These are phyloP conservation scores for Fusarium buxicola DNA, from an alignment of 2,329 filamentous ascomycete genomes.

Conservation along the genomic window DNA sequence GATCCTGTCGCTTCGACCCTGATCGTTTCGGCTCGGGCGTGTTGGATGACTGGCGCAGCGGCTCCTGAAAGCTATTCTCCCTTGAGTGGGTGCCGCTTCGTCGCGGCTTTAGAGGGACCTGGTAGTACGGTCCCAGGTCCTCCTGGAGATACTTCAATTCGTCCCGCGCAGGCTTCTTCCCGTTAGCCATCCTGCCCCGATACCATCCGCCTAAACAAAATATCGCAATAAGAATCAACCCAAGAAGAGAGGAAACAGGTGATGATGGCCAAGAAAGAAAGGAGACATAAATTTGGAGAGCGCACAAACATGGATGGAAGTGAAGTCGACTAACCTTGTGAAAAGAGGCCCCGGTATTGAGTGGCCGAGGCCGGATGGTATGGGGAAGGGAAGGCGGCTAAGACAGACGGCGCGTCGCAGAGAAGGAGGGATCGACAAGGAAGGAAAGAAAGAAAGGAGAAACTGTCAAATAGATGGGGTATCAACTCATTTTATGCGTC, in stretches of 20 bases:
- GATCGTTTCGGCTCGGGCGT: slow-evolving; percentile 43
- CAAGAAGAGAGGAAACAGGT: slow-evolving; percentile 38
- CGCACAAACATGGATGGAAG: slow-evolving; percentile 11
- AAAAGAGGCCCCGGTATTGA: slow-evolving; percentile 33
- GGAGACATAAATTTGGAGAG: not conserved
- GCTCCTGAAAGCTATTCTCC: slow-evolving; percentile 42
- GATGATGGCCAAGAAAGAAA: slow-evolving; percentile 17
- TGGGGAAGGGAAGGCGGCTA: slow-evolving; percentile 41
- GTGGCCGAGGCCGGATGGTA: slow-evolving; percentile 41
- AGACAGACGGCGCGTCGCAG: slow-evolving; percentile 33
- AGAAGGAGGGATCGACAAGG: slow-evolving; percentile 32
- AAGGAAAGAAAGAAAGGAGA: slow-evolving; percentile 5
- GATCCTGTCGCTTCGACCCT: slow-evolving; percentile 41
- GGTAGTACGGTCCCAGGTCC: slow-evolving; percentile 51
- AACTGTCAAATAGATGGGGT: slow-evolving; percentile 2
- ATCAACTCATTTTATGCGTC: slow-evolving; percentile 33
- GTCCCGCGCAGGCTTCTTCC: slow-evolving; percentile 48
- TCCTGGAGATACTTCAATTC: slow-evolving; percentile 51
- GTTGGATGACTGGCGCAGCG: slow-evolving; percentile 37
- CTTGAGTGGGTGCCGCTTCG: slow-evolving; percentile 42
- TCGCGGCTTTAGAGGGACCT: slow-evolving; percentile 42
- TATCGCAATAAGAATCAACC: slow-evolving; percentile 48
- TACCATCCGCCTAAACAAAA: slow-evolving; percentile 47
- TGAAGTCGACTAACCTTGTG: slow-evolving; percentile 37
- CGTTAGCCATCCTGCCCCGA: slow-evolving; percentile 52